Conservation (phyloP, 2,329 filamentous ascomycete genomes). For the Nakataea oryzae region DNA sequence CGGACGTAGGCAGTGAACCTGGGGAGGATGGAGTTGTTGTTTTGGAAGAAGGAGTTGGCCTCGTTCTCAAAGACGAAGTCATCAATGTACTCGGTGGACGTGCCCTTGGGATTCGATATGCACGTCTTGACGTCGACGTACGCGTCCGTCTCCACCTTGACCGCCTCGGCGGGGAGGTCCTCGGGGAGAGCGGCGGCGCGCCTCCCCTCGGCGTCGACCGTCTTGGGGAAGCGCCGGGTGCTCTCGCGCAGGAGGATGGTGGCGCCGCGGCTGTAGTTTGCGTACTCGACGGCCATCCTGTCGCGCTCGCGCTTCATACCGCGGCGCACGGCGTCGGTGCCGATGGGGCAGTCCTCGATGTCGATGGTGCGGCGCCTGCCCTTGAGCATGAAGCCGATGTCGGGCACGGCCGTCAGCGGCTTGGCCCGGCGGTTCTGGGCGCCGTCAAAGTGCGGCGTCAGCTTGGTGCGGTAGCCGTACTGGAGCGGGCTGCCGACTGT, state of each 20-base stretch:
- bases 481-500: conserved; percentile 86
- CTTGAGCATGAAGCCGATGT: conserved; percentile 86
- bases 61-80: conserved; percentile 80
- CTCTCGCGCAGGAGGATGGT: conserved; percentile 84
- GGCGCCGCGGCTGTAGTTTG: conserved; percentile 67
- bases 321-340: conserved; percentile 70
- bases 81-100: conserved; percentile 79
- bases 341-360: conserved; percentile 96
- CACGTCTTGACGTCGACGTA: conserved; percentile 77
- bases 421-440: conserved; percentile 37
- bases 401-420: conserved; percentile 51
- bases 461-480: conserved; percentile 91
- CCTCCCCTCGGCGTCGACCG: conserved; percentile 7
- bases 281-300: conserved; percentile 60
- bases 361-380: conserved; percentile 73
- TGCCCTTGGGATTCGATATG: conserved; percentile 76
- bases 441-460: conserved; percentile 91
- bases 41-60: conserved; percentile 95
- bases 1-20: conserved; percentile 81
- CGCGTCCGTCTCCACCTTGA: conserved; percentile 42
- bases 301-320: conserved; percentile 73
- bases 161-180: conserved; percentile 24
- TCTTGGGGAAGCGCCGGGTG: conserved; percentile 55
- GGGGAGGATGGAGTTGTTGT: conserved; percentile 96
- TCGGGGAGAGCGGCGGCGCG: conserved; percentile 6